A percentile compares a stretch with the other conserved stretches of the same genome.
Evolutionary conservation across 495 filamentous ascomycete species (phyloP).

Genomic region (Hapsidospora chrysogenum): DNA sequence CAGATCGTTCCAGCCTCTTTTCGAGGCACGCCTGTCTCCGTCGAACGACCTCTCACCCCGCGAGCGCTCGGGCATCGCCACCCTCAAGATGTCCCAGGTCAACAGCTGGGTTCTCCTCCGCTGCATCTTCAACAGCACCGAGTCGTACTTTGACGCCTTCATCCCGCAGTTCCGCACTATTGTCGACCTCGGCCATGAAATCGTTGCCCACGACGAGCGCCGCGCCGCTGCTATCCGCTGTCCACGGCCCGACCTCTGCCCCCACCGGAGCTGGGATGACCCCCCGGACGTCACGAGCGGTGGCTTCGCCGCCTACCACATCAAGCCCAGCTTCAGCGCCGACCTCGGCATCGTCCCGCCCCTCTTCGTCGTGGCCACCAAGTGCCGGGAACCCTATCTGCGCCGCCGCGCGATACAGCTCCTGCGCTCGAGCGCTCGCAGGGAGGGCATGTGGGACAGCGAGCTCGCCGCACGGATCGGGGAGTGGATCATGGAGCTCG

Average conservation of each 20-base stretch:
- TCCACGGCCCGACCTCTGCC: constrained; percentile 21
- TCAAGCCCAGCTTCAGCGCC: constrained; percentile 34
- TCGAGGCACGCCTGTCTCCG: constrained; percentile 26
- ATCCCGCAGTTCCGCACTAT: constrained; percentile 21
- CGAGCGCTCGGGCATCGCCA: constrained; percentile 34
- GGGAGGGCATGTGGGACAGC: constrained; percentile 52
- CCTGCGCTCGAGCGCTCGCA: constrained; percentile 31
- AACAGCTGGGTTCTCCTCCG: constrained; percentile 34
- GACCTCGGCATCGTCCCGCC: constrained; percentile 37
- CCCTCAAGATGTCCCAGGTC: constrained; percentile 36
- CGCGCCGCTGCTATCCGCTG: constrained; percentile 26
- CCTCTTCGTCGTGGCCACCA: constrained; percentile 38
- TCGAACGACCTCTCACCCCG: constrained; percentile 24
- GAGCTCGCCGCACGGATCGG: constrained; percentile 34
- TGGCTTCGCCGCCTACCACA: constrained; percentile 22
- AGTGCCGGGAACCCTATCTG: constrained; percentile 38
- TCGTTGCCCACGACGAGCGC: constrained; percentile 30
- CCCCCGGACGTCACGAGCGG: constrained; percentile 14
- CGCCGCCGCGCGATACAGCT: constrained; percentile 39
- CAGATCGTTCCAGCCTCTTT: constrained; percentile 30
- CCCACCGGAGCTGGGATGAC: constrained; percentile 16
- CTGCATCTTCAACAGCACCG: constrained; percentile 33
- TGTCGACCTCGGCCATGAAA: constrained; percentile 26
- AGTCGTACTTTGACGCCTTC: constrained; percentile 28
- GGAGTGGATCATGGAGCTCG: constrained; percentile 35